Evolutionary conservation across 1,139 yeast species (phyloP).

Genomic region (Dujonia santamariae): DNA sequence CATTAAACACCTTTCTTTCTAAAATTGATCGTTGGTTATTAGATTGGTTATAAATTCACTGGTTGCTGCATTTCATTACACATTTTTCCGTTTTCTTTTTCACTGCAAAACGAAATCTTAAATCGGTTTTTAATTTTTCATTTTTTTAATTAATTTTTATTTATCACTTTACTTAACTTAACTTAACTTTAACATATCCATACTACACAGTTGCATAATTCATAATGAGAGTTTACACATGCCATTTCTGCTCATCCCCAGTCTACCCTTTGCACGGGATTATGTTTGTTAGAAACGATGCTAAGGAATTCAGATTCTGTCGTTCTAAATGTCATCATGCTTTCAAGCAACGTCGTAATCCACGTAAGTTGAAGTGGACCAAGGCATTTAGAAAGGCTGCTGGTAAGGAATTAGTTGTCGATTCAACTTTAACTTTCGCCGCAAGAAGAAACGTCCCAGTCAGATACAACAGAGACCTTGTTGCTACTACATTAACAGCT

Average conservation of each 20-base stretch:
- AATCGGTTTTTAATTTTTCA: too few species aligned
- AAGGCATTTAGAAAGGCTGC: slow-evolving; percentile 99
- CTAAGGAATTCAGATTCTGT: slow-evolving; percentile 95
- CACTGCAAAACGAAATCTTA: too few species aligned
- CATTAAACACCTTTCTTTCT: too few species aligned
- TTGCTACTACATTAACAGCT: slow-evolving; percentile 88
- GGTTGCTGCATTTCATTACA: too few species aligned
- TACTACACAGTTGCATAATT: neutral
- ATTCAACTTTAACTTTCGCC: slow-evolving; percentile 92
- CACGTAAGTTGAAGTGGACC: slow-evolving; percentile 97
- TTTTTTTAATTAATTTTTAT: too few species aligned
- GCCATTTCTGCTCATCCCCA: slow-evolving; percentile 98
- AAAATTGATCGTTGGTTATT: too few species aligned
- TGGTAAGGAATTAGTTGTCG: slow-evolving; percentile 97
- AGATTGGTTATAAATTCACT: too few species aligned
- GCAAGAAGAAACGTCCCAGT: slow-evolving; percentile 98
- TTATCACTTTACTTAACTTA: neutral
- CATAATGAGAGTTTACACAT: slow-evolving; percentile 84
- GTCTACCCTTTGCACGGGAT: slow-evolving; percentile 97
- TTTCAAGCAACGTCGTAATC: slow-evolving; percentile 97
- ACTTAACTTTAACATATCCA: neutral
- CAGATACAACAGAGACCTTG: slow-evolving; percentile 94
- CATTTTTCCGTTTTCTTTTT: too few species aligned
- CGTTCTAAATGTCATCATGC: slow-evolving; percentile 97
- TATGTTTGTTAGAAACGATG: slow-evolving; percentile 96